These are phyloP conservation scores for Boletus subcaerulescens DNA, from an alignment of 768 basidiomycete species.

Conservation along the genomic window DNA sequence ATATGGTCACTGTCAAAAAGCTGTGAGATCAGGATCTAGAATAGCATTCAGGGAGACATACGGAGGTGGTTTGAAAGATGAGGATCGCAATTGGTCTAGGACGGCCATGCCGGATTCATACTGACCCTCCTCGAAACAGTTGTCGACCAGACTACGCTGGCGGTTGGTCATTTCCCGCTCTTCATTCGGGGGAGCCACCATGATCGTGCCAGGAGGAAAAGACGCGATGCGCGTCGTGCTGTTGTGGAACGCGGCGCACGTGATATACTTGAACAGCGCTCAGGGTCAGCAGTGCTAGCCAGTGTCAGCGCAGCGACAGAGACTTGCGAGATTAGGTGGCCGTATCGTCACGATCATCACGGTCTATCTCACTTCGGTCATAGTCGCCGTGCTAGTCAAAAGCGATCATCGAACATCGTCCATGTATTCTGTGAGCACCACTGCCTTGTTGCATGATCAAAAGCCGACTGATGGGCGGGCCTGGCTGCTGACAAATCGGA, in stretches of 20 bases:
- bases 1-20: constrained; percentile 50
- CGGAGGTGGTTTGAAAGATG: constrained; percentile 56
- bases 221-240: constrained; percentile 8
- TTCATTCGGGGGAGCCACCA: constrained; percentile 12
- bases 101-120: constrained; percentile 64
- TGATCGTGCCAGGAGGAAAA: background rate
- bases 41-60: constrained; percentile 34
- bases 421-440: background rate
- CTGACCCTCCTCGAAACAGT: constrained; percentile 73
- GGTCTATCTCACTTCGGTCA: background rate
- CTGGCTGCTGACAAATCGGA: constrained; percentile 14
- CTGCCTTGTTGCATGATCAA: constrained; percentile 16
- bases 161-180: constrained; percentile 47
- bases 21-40: constrained; percentile 12
- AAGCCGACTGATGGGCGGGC: constrained; percentile 3
- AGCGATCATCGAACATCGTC: constrained; percentile 2
- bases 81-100: constrained; percentile 59
- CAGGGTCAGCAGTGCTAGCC: no score
- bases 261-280: constrained; percentile 4
- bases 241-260: constrained; percentile 21
- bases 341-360: no score
- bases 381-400: constrained; percentile 1
- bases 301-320: no score
- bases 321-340: background rate
- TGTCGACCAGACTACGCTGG: constrained; percentile 61